Conservation (phyloP, 176 grass and related monocot species). For the Neostapfia colusana region DNA sequence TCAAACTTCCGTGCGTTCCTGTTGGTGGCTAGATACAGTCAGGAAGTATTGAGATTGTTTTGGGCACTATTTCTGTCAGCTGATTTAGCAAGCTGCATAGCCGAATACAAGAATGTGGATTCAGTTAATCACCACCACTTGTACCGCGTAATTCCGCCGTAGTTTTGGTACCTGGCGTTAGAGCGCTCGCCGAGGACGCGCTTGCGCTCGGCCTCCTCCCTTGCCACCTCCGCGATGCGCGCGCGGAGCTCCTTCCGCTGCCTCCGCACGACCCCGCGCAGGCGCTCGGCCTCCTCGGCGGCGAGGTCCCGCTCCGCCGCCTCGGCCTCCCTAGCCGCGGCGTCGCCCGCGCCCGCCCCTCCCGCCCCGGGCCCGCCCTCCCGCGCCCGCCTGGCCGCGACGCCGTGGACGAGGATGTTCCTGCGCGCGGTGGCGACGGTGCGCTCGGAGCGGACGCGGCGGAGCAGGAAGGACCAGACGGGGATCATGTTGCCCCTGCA, state of each 20-base stretch:
- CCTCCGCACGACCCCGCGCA: slow-evolving; percentile 78
- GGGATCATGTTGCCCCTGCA: slow-evolving; percentile 99
- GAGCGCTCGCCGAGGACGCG: slow-evolving; percentile 81
- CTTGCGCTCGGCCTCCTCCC: slow-evolving; percentile 90
- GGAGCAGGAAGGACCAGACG: slow-evolving; percentile 89
- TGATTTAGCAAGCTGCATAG: slow-evolving; percentile 9
- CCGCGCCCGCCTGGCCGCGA: slow-evolving; percentile 61
- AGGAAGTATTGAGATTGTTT: background rate
- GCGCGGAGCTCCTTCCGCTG: slow-evolving; percentile 94
- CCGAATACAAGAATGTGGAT: background rate
- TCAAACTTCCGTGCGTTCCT: slow-evolving; percentile 3
- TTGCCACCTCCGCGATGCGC: slow-evolving; percentile 73
- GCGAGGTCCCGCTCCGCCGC: slow-evolving; percentile 87
- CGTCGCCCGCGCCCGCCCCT: slow-evolving; percentile 37
- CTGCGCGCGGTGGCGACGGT: slow-evolving; percentile 77
- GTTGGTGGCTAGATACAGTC: slow-evolving; percentile 1
- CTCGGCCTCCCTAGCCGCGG: slow-evolving; percentile 69
- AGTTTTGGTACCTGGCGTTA: slow-evolving; percentile 67
- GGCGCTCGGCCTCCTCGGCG: slow-evolving; percentile 81
- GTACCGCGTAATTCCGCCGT: background rate
- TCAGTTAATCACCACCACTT: background rate
- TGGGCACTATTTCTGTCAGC: slow-evolving; percentile 12
- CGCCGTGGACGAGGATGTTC: slow-evolving; percentile 93
- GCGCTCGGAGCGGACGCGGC: slow-evolving; percentile 86
- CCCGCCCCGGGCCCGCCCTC: slow-evolving; percentile 44